Evolutionary conservation across 257 asterid genomes (phyloP).

Genomic region (Plectranthus barbatus): DNA sequence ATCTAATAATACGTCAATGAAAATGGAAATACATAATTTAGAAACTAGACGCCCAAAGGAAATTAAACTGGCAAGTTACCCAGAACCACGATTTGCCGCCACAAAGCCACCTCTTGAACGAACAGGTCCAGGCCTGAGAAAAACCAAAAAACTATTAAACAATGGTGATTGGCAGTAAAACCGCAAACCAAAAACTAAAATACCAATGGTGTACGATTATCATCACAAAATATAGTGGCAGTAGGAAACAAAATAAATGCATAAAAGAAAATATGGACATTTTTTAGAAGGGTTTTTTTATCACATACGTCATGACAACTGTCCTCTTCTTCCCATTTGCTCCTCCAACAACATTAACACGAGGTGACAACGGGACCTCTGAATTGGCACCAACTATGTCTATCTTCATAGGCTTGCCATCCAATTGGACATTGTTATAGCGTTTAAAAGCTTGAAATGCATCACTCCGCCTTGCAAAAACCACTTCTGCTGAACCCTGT

Average conservation of each 20-base stretch:
- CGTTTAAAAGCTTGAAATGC: slow-evolving; percentile 73
- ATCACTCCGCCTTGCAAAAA: slow-evolving; percentile 71
- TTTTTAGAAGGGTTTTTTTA: not conserved
- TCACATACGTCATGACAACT: slow-evolving; percentile 54
- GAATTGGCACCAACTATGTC: slow-evolving; percentile 52
- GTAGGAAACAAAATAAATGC: not conserved
- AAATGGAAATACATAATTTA: too few relatives aligned
- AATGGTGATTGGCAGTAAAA: not conserved
- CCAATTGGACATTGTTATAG: slow-evolving; percentile 77
- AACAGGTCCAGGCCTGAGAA: slow-evolving; percentile 46
- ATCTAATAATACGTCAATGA: too few relatives aligned
- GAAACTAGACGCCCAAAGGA: too few relatives aligned
- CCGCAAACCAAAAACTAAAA: not conserved
- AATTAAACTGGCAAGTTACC: slow-evolving; percentile 33
- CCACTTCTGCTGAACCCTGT: slow-evolving; percentile 87
- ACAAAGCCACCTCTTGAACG: slow-evolving; percentile 39
- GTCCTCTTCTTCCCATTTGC: slow-evolving; percentile 56
- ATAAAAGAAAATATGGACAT: not conserved
- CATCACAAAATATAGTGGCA: not conserved
- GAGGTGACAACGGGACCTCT: slow-evolving; percentile 54
- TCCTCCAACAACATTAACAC: slow-evolving; percentile 63
- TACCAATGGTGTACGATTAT: not conserved
- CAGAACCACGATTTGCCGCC: slow-evolving; percentile 30
- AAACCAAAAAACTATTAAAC: not conserved
- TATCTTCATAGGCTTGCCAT: slow-evolving; percentile 87